Base-by-base conservation (phyloP, 1,139 yeast genomes). In the Debaryomyces sp. region DNA sequence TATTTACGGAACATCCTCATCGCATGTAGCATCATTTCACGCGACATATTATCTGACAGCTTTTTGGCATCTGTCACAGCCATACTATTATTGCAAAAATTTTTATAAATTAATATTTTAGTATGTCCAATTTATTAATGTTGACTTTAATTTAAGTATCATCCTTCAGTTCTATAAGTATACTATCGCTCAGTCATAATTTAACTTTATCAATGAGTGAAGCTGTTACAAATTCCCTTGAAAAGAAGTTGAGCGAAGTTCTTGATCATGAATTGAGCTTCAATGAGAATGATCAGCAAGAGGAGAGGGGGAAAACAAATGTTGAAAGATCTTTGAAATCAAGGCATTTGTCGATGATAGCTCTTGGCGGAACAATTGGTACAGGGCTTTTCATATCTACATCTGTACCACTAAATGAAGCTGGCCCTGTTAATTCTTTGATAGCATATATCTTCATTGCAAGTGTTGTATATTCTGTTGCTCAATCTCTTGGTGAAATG, bases 401-500 rank as follows among this genome's bases (percentile, higher is more conserved):
- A 17, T 74, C 81, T 3, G 58, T 71, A n/a, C 80, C 85, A n/a
- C 65, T 86, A 45, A 59, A 70, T 1, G 63, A 71, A 34, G 85
- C 89, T n/a, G 95, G 94, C 17, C 92, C 94, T 1, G 91, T 83
- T 0, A 82, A 85, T 43, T 71, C 87, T 2, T 69, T 87, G 26
- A 82, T 87, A 46, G 80, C 89, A 0, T 87, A 82, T 59, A 54
- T 80, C 36, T 83, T 87, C 61, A 82, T 86, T 72, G 88, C 89
- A 30, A 67, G 86, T 6, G 70, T 87, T 54, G 86, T 84, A 3
- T 85, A 75, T 58, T 71, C 79, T 13, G 85, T 86, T 47, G 84
- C 88, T 49, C 89, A 85, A 61, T 77, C 87, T 1, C 70, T 87
- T 50, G 90, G 90, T 54, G 91, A 85, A 64, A 84, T 85, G 89